Conservation (phyloP, 73 alveolate species). For the Tetrahymena borealis region DNA sequence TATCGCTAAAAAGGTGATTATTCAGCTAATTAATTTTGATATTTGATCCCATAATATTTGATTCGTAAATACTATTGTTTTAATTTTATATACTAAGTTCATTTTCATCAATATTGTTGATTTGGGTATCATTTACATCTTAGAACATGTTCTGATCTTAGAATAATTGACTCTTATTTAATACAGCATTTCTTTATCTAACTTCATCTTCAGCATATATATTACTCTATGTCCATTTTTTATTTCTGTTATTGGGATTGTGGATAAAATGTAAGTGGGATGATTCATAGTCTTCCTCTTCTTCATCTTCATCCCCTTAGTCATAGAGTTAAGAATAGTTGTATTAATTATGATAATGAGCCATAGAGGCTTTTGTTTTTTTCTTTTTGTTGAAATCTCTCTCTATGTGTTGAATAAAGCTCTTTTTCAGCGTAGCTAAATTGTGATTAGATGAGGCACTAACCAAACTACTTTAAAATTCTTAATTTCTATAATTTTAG, state of each 20-base stretch:
- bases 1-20: neutral
- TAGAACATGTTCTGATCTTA: neutral
- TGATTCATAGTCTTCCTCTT: neutral
- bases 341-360: no score
- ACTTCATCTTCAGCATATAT: neutral
- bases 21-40: neutral
- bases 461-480: neutral
- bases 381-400: neutral
- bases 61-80: neutral
- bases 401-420: neutral
- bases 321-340: neutral
- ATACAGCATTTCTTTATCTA: neutral
- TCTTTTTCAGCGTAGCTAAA: neutral
- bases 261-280: neutral
- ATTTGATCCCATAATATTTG: neutral
- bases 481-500: neutral
- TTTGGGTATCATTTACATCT: neutral
- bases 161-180: neutral
- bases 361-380: neutral
- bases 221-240: neutral
- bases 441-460: neutral
- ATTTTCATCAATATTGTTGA: neutral
- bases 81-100: neutral
- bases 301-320: neutral
- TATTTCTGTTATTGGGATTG: neutral